Base-by-base conservation (phyloP, 306 rosid species). In the Dicorynia guianensis region DNA sequence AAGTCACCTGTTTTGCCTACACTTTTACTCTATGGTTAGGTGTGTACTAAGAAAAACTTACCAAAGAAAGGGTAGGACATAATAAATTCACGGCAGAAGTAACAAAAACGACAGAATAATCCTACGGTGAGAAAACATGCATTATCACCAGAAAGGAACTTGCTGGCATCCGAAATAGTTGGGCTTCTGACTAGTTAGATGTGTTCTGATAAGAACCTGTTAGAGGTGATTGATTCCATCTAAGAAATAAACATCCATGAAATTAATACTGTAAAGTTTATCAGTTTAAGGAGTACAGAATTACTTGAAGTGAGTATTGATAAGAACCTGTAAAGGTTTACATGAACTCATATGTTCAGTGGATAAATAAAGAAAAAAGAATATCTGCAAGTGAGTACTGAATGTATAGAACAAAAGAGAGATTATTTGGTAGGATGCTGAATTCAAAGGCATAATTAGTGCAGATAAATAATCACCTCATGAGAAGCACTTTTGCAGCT, bases 401-500 rank as follows among this genome's bases (percentile, higher is more conserved):
- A 36, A 5, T 71, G 14, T 30, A 36, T 25, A 56, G 76, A 39
- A 71, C 25, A 18, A 55, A 55, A 8, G 17, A 8, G 74, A 10
- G 5, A 7, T 44, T 48, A 8, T 59, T 68, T 68, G 30, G 4
- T 14, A 11, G 17, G 60, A 8, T 7, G 38, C 42, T 44, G 5
- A 50, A 47, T 34, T 44, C 30, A 44, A 9, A 47, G 42, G 19
- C 71, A 40, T 11, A 48, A 0, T 7, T 42, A 42, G 39, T 6
- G 44, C 46, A 11, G 11, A 18, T 42, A 12, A 48, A 35, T 17
- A 43, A 49, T 66, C 67, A 91, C 97, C 95, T 89, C 72, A 34
- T 17, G 59, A 91, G 81, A 66, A 89, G 95, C 71, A 86, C 46
- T 83, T 87, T 89, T 5, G 87, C 89, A 62, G 78, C 67, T 54